These are phyloP conservation scores for Pestalotiopsis fici DNA, from an alignment of 2,329 filamentous ascomycete genomes.

Conservation along the genomic window DNA sequence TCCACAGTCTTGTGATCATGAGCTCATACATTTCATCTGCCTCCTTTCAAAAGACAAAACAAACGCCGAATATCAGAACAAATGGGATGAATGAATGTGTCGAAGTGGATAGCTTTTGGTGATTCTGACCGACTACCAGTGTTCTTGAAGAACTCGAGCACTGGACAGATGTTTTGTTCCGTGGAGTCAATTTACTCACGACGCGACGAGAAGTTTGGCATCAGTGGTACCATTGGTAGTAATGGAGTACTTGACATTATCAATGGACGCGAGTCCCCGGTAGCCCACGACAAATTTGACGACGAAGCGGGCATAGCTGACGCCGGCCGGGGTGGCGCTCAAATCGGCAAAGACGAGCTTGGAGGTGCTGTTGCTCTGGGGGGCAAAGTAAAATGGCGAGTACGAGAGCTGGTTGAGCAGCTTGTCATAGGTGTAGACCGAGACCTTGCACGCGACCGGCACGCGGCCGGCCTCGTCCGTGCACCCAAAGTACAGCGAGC, in stretches of 20 bases:
- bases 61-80: neutral
- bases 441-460: neutral
- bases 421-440: neutral
- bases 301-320: neutral
- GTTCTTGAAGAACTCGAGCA: neutral
- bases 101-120: neutral
- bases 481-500: neutral
- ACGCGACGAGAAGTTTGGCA: neutral
- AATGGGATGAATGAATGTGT: neutral
- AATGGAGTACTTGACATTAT: neutral
- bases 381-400: neutral
- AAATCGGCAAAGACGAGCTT: neutral
- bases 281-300: neutral
- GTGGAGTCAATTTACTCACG: neutral
- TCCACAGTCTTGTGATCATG: neutral
- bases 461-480: neutral
- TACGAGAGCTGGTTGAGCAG: neutral
- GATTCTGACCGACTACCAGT: neutral
- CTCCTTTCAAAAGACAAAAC: neutral
- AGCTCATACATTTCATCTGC: neutral
- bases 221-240: neutral
- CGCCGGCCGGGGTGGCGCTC: neutral
- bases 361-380: neutral
- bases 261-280: neutral
- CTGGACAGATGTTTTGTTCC: no score